phyloP scores from a whole-genome alignment of 2,329 filamentous ascomycete genomes.

The Xylaria sp. region DNA sequence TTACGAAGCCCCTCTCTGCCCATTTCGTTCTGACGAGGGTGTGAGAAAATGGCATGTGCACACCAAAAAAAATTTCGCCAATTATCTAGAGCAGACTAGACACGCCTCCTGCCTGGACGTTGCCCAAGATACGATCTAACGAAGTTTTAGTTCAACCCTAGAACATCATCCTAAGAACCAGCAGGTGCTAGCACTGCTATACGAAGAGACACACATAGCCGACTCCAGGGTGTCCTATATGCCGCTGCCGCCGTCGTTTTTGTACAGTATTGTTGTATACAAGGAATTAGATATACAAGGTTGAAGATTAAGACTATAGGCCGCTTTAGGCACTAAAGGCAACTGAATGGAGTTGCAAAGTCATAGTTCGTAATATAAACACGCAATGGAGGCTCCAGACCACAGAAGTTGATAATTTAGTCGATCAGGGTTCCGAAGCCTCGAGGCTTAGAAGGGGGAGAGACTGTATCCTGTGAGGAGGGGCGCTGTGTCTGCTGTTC shows the following conservation, averaged over 20 bases:
- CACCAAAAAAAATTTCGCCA: neutral
- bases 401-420: conserved; percentile 23
- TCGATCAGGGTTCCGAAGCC: conserved; percentile 46
- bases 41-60: neutral
- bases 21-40: neutral
- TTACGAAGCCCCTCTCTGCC: neutral
- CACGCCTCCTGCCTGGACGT: neutral
- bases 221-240: neutral
- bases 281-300: conserved; percentile 3
- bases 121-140: neutral
- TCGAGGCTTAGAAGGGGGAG: conserved; percentile 46
- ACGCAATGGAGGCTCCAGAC: neutral
- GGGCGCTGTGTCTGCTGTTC: conserved; percentile 35
- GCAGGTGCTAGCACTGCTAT: neutral
- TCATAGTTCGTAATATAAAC: neutral
- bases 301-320: neutral
- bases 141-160: neutral
- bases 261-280: conserved; percentile 13
- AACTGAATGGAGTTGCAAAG: neutral
- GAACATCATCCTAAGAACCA: neutral
- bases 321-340: neutral
- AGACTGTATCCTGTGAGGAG: conserved; percentile 41
- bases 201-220: neutral
- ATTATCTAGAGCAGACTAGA: neutral
- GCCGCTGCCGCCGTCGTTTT: neutral